Conservation (phyloP, 2,329 filamentous ascomycete species). For the Neonectria faginata region DNA sequence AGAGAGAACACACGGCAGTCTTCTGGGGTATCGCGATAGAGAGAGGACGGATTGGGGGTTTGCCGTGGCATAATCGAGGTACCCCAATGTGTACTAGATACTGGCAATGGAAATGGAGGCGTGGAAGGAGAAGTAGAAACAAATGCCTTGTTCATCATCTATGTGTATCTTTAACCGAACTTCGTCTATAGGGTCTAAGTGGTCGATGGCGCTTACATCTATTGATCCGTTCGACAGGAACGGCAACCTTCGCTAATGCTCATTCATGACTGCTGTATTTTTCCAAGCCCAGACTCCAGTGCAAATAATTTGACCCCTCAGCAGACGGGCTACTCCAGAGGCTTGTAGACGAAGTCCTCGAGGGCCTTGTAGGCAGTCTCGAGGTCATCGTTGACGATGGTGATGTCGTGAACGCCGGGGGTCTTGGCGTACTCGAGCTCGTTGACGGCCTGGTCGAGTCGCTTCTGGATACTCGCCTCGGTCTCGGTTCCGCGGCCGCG, state of each 20-base stretch:
- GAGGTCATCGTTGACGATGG: conserved; percentile 57
- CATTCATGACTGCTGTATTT: background rate
- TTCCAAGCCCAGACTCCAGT: background rate
- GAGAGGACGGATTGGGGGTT: conserved; percentile 21
- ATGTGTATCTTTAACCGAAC: background rate
- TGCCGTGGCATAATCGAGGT: conserved; percentile 29
- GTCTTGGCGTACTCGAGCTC: conserved; percentile 80
- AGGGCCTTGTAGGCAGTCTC: conserved; percentile 65
- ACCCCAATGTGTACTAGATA: conserved; percentile 45
- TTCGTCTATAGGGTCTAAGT: background rate
- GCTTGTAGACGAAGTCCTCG: conserved; percentile 59
- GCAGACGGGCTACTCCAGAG: conserved; percentile 5
- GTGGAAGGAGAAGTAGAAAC: conserved; percentile 22
- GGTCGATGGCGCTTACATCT: background rate
- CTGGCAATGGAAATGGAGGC: conserved; percentile 22
- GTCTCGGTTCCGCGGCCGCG: conserved; percentile 81
- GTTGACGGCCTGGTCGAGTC: conserved; percentile 76
- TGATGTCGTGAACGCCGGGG: conserved; percentile 61
- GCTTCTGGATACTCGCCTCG: conserved; percentile 76
- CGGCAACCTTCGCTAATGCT: background rate
- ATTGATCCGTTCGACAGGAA: background rate
- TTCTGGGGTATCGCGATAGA: conserved; percentile 36
- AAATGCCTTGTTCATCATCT: conserved; percentile 22
- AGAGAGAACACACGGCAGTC: conserved; percentile 30
- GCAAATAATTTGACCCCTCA: background rate